These are phyloP conservation scores for Schizosaccharomyces osmophilus DNA, from an alignment of 805 yeast species.

Conservation along the genomic window DNA sequence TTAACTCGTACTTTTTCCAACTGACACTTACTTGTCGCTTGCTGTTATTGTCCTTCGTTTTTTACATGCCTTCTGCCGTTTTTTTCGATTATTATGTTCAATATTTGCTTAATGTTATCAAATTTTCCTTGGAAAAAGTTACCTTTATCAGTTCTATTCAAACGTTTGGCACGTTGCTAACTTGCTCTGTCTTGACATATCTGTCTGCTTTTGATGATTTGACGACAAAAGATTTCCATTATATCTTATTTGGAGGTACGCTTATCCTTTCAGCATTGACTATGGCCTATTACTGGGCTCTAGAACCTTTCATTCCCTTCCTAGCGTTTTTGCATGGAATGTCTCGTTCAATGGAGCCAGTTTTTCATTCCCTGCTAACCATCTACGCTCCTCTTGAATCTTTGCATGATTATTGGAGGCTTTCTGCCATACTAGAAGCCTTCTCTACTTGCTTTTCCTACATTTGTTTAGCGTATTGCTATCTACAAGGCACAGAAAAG, in stretches of 20 bases:
- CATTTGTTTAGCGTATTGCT: neutral
- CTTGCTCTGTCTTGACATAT: neutral
- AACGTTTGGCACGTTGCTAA: neutral
- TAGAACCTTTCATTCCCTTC: neutral
- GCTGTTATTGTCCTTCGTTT: neutral
- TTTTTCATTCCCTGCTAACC: neutral
- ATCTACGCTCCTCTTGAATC: neutral
- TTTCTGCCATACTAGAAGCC: neutral
- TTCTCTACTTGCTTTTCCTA: neutral
- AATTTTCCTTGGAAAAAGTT: neutral
- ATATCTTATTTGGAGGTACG: neutral
- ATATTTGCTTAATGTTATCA: neutral
- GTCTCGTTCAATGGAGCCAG: neutral
- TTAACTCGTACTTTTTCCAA: neutral
- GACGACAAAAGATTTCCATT: neutral
- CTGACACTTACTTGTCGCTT: neutral
- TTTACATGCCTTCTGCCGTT: neutral
- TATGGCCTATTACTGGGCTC: neutral
- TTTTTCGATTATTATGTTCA: neutral
- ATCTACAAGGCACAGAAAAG: neutral
- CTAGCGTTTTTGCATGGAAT: neutral
- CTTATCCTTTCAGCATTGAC: neutral
- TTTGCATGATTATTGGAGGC: neutral
- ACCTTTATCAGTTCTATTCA: neutral
- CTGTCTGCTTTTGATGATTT: neutral